Evolutionary conservation across 1,139 yeast species (phyloP).

Genomic region (Debaryomyces sp.): DNA sequence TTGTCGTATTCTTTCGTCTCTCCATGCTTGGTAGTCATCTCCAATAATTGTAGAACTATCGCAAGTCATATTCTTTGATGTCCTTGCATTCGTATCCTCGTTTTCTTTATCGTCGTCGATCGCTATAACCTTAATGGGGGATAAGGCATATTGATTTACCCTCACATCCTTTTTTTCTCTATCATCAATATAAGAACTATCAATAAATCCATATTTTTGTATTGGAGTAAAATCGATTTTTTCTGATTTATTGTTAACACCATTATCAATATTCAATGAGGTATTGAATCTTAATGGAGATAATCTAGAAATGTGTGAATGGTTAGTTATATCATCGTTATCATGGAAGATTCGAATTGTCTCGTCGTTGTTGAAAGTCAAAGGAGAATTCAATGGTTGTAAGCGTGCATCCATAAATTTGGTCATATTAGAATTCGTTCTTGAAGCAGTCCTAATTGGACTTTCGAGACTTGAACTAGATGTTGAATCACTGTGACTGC

Average conservation of each 20-base stretch:
- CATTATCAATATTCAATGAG: slow-evolving; percentile 4
- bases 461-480: slow-evolving; percentile 19
- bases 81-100: slow-evolving; percentile 13
- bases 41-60: slow-evolving; percentile 45
- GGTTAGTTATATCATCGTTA: slow-evolving; percentile 10
- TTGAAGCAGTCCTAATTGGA: slow-evolving; percentile 18
- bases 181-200: slow-evolving; percentile 11
- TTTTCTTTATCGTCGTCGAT: slow-evolving; percentile 13
- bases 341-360: slow-evolving; percentile 6
- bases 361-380: slow-evolving; percentile 15
- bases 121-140: slow-evolving; percentile 23
- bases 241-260: background rate
- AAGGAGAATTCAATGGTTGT: slow-evolving; percentile 37
- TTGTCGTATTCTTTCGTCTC: slow-evolving; percentile 41
- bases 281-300: slow-evolving; percentile 24
- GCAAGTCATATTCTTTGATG: slow-evolving; percentile 26
- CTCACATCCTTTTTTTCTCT: slow-evolving; percentile 11
- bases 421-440: slow-evolving; percentile 13
- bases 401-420: slow-evolving; percentile 22
- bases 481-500: slow-evolving; percentile 11
- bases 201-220: slow-evolving; percentile 12
- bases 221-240: slow-evolving; percentile 14
- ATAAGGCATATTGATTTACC: slow-evolving; percentile 19
- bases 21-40: slow-evolving; percentile 47
- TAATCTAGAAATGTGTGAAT: slow-evolving; percentile 14